Evolutionary conservation across 129 eudicot genomes (phyloP).

Genomic region (Silybum marianum): DNA sequence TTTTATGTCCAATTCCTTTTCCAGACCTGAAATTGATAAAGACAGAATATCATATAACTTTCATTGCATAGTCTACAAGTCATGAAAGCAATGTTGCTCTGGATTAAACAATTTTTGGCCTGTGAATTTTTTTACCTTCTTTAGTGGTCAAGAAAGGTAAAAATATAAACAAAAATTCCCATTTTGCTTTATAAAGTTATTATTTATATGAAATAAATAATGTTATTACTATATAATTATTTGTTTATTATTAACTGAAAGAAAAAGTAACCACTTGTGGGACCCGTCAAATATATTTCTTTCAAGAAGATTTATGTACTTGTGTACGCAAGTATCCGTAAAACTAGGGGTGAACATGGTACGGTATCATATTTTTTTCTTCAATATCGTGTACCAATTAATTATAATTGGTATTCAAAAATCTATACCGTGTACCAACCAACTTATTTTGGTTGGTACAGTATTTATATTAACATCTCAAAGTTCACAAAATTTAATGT

Average conservation of each 20-base stretch:
- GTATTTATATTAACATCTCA: too few species aligned
- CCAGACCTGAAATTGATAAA: not conserved
- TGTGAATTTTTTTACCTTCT: not conserved
- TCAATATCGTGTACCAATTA: too few species aligned
- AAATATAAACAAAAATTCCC: conserved; percentile 10
- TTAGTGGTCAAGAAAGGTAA: conserved; percentile 32
- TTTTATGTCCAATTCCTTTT: conserved; percentile 3
- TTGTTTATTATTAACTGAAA: not conserved
- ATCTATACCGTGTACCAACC: too few species aligned
- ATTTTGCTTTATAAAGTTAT: conserved; percentile 12
- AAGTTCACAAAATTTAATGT: too few species aligned
- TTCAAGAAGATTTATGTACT: not conserved
- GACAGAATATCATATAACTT: not conserved
- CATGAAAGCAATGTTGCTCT: not conserved
- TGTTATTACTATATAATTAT: not conserved
- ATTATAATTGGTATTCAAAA: too few species aligned
- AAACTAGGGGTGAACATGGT: too few species aligned
- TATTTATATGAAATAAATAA: not conserved
- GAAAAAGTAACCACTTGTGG: not conserved
- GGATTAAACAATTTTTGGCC: not conserved
- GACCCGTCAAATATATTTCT: conserved; percentile 3
- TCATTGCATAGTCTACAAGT: not conserved
- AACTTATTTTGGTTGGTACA: too few species aligned
- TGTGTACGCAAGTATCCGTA: too few species aligned
- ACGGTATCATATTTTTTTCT: too few species aligned